A percentile compares a stretch with the other conserved stretches of the same genome.
phyloP scores from a whole-genome alignment of 148 eudicot species.

The Fagopyrum tataricum region DNA sequence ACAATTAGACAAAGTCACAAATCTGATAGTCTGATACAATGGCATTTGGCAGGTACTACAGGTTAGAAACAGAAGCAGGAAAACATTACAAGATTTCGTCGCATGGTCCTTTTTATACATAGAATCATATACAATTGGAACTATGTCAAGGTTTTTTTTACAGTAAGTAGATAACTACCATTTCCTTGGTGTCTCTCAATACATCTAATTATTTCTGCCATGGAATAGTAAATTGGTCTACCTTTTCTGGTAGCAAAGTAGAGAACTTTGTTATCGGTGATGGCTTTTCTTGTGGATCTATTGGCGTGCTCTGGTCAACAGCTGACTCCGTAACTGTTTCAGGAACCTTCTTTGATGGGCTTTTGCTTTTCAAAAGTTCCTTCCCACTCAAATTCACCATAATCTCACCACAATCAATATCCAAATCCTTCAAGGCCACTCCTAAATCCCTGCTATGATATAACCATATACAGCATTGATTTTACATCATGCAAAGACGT shows the following conservation, averaged over 20 bases:
- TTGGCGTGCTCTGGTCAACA: conserved; percentile 28
- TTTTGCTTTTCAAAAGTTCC: conserved; percentile 47
- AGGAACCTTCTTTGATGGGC: conserved; percentile 28
- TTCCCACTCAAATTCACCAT: conserved; percentile 60
- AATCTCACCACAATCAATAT: conserved; percentile 63
- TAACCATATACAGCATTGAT: not conserved
- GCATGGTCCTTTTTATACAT: not conserved
- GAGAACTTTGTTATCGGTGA: conserved; percentile 41
- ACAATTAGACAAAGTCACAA: not conserved
- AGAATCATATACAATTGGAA: not conserved
- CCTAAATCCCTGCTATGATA: conserved; percentile 72
- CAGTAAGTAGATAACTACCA: not conserved
- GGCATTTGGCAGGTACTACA: not conserved
- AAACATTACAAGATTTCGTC: not conserved
- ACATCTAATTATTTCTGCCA: not conserved
- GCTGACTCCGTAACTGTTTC: conserved; percentile 29
- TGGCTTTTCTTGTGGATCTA: conserved; percentile 35
- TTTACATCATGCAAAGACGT: not conserved
- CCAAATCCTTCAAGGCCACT: conserved; percentile 64
- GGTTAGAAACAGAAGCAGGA: not conserved
- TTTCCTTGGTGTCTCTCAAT: not conserved
- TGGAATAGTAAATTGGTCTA: not conserved
- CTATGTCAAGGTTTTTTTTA: conserved; percentile 1
- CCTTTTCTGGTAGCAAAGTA: conserved; percentile 64
- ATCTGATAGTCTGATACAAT: not conserved